Conservation (phyloP, 1,284 basidiomycete genomes). For the Rhizopogon parksii region DNA sequence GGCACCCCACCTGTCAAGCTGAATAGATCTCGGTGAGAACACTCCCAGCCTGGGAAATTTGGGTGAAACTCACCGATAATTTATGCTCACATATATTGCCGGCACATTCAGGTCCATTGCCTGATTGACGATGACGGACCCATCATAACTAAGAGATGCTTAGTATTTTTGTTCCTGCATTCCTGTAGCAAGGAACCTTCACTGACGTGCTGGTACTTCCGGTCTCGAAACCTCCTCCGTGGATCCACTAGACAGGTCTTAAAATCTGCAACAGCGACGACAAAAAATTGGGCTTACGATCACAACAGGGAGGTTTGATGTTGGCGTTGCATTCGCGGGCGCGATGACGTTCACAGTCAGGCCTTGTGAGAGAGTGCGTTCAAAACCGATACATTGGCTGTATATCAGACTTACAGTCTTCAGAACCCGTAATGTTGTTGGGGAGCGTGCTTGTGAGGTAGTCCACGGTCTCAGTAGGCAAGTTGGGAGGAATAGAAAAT, state of each 20-base stretch:
- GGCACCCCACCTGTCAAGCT: conserved; percentile 15
- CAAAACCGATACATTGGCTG: not conserved
- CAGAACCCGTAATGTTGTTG: conserved; percentile 7
- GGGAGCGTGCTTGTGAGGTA: conserved; percentile 4
- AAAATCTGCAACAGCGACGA: not conserved
- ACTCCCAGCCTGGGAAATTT: not conserved
- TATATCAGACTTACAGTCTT: conserved; percentile 19
- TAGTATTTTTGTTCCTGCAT: not conserved
- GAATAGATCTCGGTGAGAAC: conserved; percentile 5
- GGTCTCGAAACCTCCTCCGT: conserved; percentile 28
- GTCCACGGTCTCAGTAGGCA: conserved; percentile 6
- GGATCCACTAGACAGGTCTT: conserved; percentile 16
- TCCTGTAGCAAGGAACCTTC: conserved; percentile 23
- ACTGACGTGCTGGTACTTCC: conserved; percentile 19
- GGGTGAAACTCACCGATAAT: conserved; percentile 27
- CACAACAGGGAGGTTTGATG: conserved; percentile 34
- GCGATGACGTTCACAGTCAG: conserved; percentile 40
- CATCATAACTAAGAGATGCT: conserved; percentile 17
- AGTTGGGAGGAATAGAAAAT: conserved; percentile 1
- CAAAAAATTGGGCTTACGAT: conserved; percentile 23
- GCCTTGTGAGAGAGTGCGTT: conserved; percentile 24
- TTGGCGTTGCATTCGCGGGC: conserved; percentile 17
- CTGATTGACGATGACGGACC: conserved; percentile 20
- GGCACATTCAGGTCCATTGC: conserved; percentile 22
- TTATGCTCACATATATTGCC: conserved; percentile 30